Evolutionary conservation across 768 basidiomycete genomes (phyloP), one percentile per base, ranked within the genome.

Genomic region (Lentinula raphanica): DNA sequence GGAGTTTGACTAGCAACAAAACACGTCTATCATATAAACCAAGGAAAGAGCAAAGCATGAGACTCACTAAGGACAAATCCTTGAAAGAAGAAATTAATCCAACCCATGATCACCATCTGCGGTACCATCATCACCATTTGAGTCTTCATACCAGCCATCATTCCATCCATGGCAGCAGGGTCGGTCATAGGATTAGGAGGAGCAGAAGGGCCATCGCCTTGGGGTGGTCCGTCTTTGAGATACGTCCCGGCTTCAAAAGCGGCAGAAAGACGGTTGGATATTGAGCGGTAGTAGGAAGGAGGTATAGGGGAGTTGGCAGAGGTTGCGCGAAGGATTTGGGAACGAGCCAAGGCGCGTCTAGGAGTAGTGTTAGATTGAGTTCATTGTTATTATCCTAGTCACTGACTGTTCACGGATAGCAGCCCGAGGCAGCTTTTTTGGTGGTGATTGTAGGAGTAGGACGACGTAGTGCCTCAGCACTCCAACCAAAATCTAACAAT

Each of bases 61-160:
- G 36, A 85, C 95, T 71, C 69, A 98, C 96, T 98, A 58, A 98
- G 80, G 59, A 99, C 91, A 69, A 98, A 98, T 28, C 97, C 97
- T 67, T 96, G 90, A 76, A 98, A 99, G 85, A 99, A 99, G 72
- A 95, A 94, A 72, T 94, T 98, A 74, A 99, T 98, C 92, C 96
- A 98, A 53, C 94, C 95, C 96, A 98, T 98, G 64, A 98, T 93
- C 60, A 97, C 81, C 90, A 98, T 98, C 73, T 98, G 91, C 17
- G 91, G 92, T 13, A 96, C 90, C 91, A 98, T 98, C 91, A 97
- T 95, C 49, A 98, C 94, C 82, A 92, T 93, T 73, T 99, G 97
- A 19, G 96, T 98, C 79, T 98, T 98, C 88, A 99, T 91, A 35
- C 92, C 92, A 11, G 93, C 83, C 94, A 98, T 96, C 93, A 98